These are phyloP conservation scores for Rhizoclosmatium globosum DNA, from an alignment of 192 early-diverging fungal species.

Conservation along the genomic window DNA sequence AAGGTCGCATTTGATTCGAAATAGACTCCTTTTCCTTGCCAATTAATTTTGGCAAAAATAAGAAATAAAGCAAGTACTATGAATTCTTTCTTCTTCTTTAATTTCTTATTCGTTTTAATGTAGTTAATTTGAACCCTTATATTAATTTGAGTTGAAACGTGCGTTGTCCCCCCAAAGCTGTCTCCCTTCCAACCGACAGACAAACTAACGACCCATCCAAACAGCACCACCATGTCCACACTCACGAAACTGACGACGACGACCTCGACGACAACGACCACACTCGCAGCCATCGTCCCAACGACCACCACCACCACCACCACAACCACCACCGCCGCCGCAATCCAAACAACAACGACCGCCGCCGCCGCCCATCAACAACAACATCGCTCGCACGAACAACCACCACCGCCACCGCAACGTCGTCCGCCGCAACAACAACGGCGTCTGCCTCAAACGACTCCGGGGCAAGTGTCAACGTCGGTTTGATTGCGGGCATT, in stretches of 20 bases:
- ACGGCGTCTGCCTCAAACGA: background rate
- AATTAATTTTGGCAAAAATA: background rate
- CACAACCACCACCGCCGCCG: slow-evolving; percentile 11
- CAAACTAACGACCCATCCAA: too few relatives aligned
- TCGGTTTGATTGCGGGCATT: slow-evolving; percentile 9
- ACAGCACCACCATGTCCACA: too few relatives aligned
- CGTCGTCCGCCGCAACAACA: background rate
- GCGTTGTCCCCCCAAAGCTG: too few relatives aligned
- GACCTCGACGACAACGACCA: background rate
- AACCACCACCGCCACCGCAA: background rate
- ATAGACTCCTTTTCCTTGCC: too few relatives aligned
- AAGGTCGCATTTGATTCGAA: too few relatives aligned
- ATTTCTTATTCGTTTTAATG: background rate
- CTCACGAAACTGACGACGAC: background rate
- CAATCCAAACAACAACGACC: background rate
- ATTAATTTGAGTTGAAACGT: background rate
- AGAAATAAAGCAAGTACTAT: background rate
- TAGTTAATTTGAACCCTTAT: background rate
- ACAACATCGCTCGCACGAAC: background rate
- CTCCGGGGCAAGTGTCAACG: background rate
- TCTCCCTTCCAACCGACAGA: too few relatives aligned
- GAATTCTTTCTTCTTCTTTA: background rate
- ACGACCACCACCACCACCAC: background rate
- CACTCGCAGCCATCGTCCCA: background rate
- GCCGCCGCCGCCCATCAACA: background rate